Evolutionary conservation across 331 rosid genomes (phyloP).

Genomic region (Pyrus hybrid): DNA sequence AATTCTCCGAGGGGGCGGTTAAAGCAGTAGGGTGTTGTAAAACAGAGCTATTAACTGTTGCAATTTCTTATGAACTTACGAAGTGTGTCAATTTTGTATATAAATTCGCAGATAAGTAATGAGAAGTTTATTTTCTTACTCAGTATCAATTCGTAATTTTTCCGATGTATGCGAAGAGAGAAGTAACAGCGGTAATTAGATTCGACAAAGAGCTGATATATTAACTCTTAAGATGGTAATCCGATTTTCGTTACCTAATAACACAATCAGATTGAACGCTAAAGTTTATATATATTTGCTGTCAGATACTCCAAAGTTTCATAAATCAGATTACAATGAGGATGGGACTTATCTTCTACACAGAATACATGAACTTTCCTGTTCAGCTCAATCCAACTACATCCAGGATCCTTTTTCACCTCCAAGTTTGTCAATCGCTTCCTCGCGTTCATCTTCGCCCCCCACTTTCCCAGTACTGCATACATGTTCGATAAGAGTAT

Average conservation of each 20-base stretch:
- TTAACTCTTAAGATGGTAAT: not conserved
- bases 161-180: not conserved
- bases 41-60: not conserved
- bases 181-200: too few species aligned
- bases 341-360: slow-evolving; percentile 26
- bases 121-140: not conserved
- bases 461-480: slow-evolving; percentile 18
- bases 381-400: slow-evolving; percentile 39
- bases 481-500: slow-evolving; percentile 17
- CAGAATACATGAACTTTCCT: slow-evolving; percentile 24
- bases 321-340: slow-evolving; percentile 11
- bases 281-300: slow-evolving; percentile 9
- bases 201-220: not conserved
- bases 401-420: slow-evolving; percentile 33
- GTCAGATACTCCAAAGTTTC: slow-evolving; percentile 24
- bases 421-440: slow-evolving; percentile 19
- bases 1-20: not conserved
- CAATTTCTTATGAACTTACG: not conserved
- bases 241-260: not conserved
- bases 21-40: not conserved
- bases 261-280: slow-evolving; percentile 3
- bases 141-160: too few species aligned
- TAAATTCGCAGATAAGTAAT: not conserved
- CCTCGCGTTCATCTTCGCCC: slow-evolving; percentile 8
- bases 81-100: not conserved